A percentile compares a stretch with the other conserved stretches of the same genome.
These are phyloP conservation scores for Amorphotheca resinae DNA, from an alignment of 495 filamentous ascomycete species.

Conservation along the genomic window DNA sequence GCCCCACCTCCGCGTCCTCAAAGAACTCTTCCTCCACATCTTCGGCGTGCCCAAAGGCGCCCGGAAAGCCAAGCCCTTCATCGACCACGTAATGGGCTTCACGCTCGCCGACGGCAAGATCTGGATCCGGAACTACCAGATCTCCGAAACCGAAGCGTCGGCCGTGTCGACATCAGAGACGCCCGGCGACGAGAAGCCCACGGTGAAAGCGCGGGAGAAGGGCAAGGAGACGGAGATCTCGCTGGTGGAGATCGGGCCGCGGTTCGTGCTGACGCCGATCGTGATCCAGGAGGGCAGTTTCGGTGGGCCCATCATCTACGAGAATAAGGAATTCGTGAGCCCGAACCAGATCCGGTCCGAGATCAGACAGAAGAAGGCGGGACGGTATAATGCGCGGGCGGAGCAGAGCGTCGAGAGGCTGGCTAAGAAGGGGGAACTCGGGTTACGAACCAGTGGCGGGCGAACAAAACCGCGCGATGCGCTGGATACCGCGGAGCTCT, in stretches of 20 bases:
- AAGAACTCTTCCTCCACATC: slow-evolving; percentile 81
- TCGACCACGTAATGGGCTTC: slow-evolving; percentile 90
- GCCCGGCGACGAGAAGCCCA: slow-evolving; percentile 17
- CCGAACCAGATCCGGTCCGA: slow-evolving; percentile 89
- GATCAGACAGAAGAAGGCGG: slow-evolving; percentile 58
- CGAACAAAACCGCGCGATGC: slow-evolving; percentile 45
- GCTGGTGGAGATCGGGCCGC: slow-evolving; percentile 86
- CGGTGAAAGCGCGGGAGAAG: slow-evolving; percentile 18
- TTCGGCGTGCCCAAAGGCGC: slow-evolving; percentile 86
- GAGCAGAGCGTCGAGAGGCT: slow-evolving; percentile 61
- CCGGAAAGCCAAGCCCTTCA: slow-evolving; percentile 85
- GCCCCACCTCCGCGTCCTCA: slow-evolving; percentile 57
- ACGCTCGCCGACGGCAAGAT: slow-evolving; percentile 90
- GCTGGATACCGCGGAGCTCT: slow-evolving; percentile 70
- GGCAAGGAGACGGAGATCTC: slow-evolving; percentile 57
- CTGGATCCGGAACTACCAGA: slow-evolving; percentile 92
- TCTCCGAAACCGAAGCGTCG: slow-evolving; percentile 62
- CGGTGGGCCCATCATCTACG: slow-evolving; percentile 92
- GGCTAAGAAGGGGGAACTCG: slow-evolving; percentile 63
- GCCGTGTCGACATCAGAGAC: slow-evolving; percentile 15
- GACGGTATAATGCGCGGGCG: slow-evolving; percentile 56
- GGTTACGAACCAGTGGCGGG: slow-evolving; percentile 53
- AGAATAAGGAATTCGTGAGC: slow-evolving; percentile 96
- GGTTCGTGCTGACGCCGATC: slow-evolving; percentile 92
- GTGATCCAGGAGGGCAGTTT: slow-evolving; percentile 92